A percentile compares a stretch with the other conserved stretches of the same genome.
These are phyloP conservation scores for Rubus idaeus DNA, from an alignment of 306 rosid species.

Conservation along the genomic window DNA sequence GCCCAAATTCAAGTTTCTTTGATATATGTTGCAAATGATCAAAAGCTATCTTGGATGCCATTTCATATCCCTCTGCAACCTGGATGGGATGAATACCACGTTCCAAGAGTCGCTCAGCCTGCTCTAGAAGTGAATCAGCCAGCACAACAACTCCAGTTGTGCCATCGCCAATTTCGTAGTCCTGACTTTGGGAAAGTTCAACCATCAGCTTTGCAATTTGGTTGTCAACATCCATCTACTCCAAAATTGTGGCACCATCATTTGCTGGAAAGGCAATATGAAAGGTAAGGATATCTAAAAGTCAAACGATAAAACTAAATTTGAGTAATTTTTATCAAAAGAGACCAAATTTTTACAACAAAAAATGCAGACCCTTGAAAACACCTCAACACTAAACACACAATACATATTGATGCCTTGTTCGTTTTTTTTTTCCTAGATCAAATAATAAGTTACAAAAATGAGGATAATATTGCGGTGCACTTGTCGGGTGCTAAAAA, in stretches of 20 bases:
- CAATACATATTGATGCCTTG: too few species aligned
- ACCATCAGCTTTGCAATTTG: slow-evolving; percentile 98
- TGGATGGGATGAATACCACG: slow-evolving; percentile 90
- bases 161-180: slow-evolving; percentile 97
- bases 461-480: too few species aligned
- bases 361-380: too few species aligned
- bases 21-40: slow-evolving; percentile 73
- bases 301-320: too few species aligned
- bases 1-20: slow-evolving; percentile 65
- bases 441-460: too few species aligned
- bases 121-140: slow-evolving; percentile 93
- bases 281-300: slow-evolving; percentile 3
- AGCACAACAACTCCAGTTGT: slow-evolving; percentile 97
- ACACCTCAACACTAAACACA: too few species aligned
- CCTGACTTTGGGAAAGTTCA: slow-evolving; percentile 91
- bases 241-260: slow-evolving; percentile 97
- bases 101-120: slow-evolving; percentile 83
- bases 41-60: slow-evolving; percentile 75
- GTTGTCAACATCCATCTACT: slow-evolving; percentile 95
- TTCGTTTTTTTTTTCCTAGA: too few species aligned
- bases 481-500: too few species aligned
- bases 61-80: slow-evolving; percentile 92
- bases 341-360: too few species aligned
- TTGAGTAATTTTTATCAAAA: too few species aligned
- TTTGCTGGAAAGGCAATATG: slow-evolving; percentile 46